Evolutionary conservation across 805 yeast species (phyloP).

Genomic region (Lachancea sp.): DNA sequence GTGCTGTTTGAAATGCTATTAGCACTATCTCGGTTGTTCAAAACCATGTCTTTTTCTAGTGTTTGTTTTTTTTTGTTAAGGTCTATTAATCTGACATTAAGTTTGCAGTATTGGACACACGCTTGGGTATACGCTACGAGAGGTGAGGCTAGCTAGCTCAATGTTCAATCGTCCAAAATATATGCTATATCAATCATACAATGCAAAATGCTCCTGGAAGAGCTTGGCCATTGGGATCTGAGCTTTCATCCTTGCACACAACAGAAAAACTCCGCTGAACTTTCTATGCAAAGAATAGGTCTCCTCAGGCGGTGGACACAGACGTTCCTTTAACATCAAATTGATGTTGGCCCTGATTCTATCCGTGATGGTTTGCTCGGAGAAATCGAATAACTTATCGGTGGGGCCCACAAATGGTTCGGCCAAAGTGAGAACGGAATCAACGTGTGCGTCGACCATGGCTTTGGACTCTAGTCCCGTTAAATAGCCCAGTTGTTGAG

Average conservation of each 20-base stretch:
- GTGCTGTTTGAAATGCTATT: too few relatives aligned
- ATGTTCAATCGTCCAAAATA: not conserved
- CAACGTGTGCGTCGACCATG: constrained; percentile 90
- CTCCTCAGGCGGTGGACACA: constrained; percentile 97
- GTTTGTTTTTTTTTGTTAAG: too few relatives aligned
- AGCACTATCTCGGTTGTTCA: too few relatives aligned
- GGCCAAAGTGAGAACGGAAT: constrained; percentile 82
- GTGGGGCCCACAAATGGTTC: constrained; percentile 72
- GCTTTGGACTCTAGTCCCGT: constrained; percentile 84
- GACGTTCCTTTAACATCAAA: constrained; percentile 82
- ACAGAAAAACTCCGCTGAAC: constrained; percentile 84
- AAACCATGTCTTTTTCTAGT: too few relatives aligned
- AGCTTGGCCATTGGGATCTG: constrained; percentile 72
- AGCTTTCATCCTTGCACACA: constrained; percentile 83
- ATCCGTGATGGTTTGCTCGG: constrained; percentile 85
- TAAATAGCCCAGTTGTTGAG: constrained; percentile 73
- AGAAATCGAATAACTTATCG: constrained; percentile 54
- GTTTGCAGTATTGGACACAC: too few relatives aligned
- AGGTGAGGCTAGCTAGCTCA: too few relatives aligned
- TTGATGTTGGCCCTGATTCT: constrained; percentile 84
- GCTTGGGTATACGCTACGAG: too few relatives aligned
- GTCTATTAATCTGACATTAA: too few relatives aligned
- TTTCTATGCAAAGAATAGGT: constrained; percentile 95
- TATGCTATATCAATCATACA: constrained; percentile 11
- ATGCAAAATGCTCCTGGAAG: constrained; percentile 69